Percentiles rank a stretch among this genome's conserved stretches.
phyloP scores from a whole-genome alignment of 306 rosid genomes.

The Styphnolobium japonicum region DNA sequence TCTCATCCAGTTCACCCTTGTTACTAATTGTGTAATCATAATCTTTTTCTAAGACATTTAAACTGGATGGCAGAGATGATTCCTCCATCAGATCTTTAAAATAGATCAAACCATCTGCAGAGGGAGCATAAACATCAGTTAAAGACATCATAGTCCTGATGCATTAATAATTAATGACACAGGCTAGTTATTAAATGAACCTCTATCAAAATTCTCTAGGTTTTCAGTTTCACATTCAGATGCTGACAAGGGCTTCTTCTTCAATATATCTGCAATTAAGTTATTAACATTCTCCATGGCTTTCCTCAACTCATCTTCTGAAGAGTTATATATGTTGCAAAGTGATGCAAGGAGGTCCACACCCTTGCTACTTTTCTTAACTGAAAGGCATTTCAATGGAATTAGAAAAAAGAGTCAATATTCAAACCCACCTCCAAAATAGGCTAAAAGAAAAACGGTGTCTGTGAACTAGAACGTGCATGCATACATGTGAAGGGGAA shows the following conservation, averaged over 20 bases:
- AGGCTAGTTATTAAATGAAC: constrained; percentile 36
- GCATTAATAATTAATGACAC: neutral
- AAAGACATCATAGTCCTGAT: neutral
- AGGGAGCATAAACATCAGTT: constrained; percentile 11
- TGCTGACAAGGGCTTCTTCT: constrained; percentile 67
- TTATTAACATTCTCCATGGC: constrained; percentile 77
- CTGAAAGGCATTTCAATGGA: constrained; percentile 42
- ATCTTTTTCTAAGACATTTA: constrained; percentile 74
- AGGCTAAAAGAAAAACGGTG: neutral
- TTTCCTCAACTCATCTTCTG: constrained; percentile 86
- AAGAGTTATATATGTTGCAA: constrained; percentile 66
- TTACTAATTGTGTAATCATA: constrained; percentile 60
- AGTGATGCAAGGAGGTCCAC: constrained; percentile 90
- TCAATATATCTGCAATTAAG: constrained; percentile 70
- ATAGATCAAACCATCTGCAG: constrained; percentile 78
- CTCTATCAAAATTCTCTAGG: constrained; percentile 70
- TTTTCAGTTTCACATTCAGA: constrained; percentile 69
- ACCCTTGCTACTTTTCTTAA: constrained; percentile 63
- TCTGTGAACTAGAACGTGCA: neutral
- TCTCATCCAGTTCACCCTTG: constrained; percentile 88
- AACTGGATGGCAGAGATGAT: constrained; percentile 54
- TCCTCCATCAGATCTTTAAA: constrained; percentile 82
- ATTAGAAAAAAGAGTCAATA: constrained; percentile 16
- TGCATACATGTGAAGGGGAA: neutral
- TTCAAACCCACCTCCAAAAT: neutral